Base-by-base conservation (phyloP, 2,329 filamentous ascomycete species). In the Tolypocladium nubicola region DNA sequence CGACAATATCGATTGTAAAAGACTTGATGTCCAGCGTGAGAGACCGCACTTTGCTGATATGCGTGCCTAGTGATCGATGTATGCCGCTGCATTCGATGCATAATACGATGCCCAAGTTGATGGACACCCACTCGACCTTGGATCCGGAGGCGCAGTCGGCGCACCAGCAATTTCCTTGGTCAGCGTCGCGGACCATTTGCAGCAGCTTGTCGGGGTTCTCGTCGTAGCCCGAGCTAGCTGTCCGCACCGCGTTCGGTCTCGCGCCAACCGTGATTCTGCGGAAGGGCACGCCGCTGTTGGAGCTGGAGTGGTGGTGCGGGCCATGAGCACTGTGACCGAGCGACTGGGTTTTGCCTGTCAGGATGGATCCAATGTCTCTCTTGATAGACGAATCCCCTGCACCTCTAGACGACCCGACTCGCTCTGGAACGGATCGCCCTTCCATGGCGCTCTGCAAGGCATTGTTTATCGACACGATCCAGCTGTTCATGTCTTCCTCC, bases 81-180 rank as follows among this genome's bases (percentile, higher is more conserved):
- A 99, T 97, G 61, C 94, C 94, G 69, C 92, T 96, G 74, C 94
- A 99, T 72, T 99, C 93, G 69, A 97, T 97, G 75, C 94, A 99
- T 23, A 99, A 81, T 56, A 99, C 87, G 59, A 99, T 96, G 52
- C 90, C 94, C 5, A 99, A 80, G 66, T 99, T 99, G 73, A 99
- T 96, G 0, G 94, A 97, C 35, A 97, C 94, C 94, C 94, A 99
- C 72, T 99, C 94, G 26, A 96, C 92, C 75, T 97, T 97, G 67
- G 86, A 83, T 39, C 88, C 87, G 9, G 91, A 95, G 13, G 90
- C 89, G 68, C 94, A 99, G 70, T 99, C 94, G 19, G 94, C 94
- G 69, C 94, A 99, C 82, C 88, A 89, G 63, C 84, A 87, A 72
- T 99, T 99, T 45, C 90, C 92, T 66, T 96, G 88, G 67, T 99